Conservation (phyloP, 2,329 filamentous ascomycete genomes). For the Trichoderma aggressivum region DNA sequence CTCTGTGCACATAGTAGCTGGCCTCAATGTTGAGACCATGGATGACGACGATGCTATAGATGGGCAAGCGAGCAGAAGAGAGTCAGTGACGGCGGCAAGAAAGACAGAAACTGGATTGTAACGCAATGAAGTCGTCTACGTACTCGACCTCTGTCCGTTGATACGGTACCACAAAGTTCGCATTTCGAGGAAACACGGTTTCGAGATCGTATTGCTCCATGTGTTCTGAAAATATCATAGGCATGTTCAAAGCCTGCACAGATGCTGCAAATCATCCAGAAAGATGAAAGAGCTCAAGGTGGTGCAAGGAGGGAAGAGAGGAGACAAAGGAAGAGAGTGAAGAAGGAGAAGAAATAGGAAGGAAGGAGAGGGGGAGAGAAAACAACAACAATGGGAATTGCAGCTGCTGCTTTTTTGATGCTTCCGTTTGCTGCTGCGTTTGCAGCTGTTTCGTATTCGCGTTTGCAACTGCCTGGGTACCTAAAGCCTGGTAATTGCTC, state of each 20-base stretch:
- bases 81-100: neutral
- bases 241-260: neutral
- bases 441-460: conserved; percentile 3
- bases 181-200: neutral
- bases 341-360: neutral
- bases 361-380: neutral
- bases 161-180: neutral
- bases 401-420: neutral
- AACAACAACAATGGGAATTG: neutral
- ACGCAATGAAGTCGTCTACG: neutral
- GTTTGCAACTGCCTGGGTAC: neutral
- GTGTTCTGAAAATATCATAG: conserved; percentile 10
- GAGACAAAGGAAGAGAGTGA: neutral
- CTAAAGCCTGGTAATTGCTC: neutral
- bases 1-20: neutral
- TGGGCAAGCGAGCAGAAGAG: neutral
- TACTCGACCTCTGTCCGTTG: conserved; percentile 4
- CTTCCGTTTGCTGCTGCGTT: neutral
- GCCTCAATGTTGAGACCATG: conserved; percentile 18
- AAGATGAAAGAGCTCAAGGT: neutral
- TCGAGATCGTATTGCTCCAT: conserved; percentile 14
- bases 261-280: neutral
- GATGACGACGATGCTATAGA: conserved; percentile 4
- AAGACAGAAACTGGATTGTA: too few species aligned
- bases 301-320: neutral